Evolutionary conservation across 805 yeast genomes (phyloP), one percentile per base, ranked within the genome.

Genomic region (Metschnikowia arizonensis): DNA sequence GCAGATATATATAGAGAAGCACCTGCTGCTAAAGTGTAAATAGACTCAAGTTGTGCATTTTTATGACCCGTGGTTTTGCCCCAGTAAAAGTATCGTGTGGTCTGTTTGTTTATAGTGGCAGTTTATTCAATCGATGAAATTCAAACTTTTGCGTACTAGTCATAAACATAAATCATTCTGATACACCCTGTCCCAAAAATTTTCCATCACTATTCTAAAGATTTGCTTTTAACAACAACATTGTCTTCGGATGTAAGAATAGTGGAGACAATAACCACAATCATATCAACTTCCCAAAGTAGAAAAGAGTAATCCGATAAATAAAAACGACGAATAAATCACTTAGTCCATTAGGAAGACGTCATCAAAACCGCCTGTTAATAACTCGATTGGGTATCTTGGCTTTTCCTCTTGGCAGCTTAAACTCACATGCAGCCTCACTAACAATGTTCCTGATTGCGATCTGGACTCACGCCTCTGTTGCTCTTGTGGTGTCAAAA

Each of bases 401-500:
- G 29, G 14, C 10, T 44, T 40, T 18, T 45, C 45, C 31, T 29
- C 29, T 5, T 30, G 25, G 18, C 32, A 33, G n/a, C 29, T 15
- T 11, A 39, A 14, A 26, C 48, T 55, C 34, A 65, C 41, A 19
- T 48, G 60, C 2, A 74, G 74, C 41, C 72, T 56, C 25, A 63
- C 68, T 26, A 64, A 54, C 10, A 71, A 53, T 0, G 74, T 70
- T 1, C 76, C 76, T 19, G 70, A 64, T 41, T 70, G 74, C 7
- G 80, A 74, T 47, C 88, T 71, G 9, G 89, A 82, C 49, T 88
- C 79, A 37, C 96, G 73, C 54, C 83, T 70, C 48, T 65, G 66
- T 17, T 85, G 64, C 59, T 89, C 96, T 53, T 80, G 85, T 0
- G 95, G 95, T 0, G 95, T 87, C 40, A 90, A 66, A 15, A 71